Base-by-base conservation (phyloP, 2,329 filamentous ascomycete species). In the Neonectria sp. region DNA sequence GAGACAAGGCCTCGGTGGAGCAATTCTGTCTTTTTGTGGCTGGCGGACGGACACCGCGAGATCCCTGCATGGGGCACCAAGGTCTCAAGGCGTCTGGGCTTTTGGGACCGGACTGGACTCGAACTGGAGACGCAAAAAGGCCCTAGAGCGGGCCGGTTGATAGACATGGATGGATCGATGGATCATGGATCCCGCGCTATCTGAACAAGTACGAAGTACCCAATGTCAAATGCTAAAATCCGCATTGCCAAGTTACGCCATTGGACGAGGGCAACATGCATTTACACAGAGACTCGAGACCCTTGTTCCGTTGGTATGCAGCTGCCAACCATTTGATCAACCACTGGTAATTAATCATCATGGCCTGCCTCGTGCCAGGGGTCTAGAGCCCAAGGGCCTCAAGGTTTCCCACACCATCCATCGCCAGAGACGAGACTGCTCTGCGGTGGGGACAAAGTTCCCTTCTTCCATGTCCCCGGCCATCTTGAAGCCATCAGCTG, bases 11-110 rank as follows among this genome's bases (percentile, higher is more conserved):
- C 17, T 4, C 6, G 12, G 37, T 27, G 4, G 40, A 31, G 21
- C 40, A 49, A 6, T 25, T 7, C 40, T 29, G 33, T 37, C 31
- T 37, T 37, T 21, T 37, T 40, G 48, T 59, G 55, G 55, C 62
- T 59, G 35, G 48, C 55, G 25, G 31, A 60, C 55, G 49, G 62
- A 60, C 62, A 37, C 35, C 33, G 63, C 57, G 57, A 56, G 27
- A 21, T 24, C 37, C 45, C 48, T 53, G 59, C 55, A 63, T 59
- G 55, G 53, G 56, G 63, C 63, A 58, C 53, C 53, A 21, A 53
- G 40, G 52, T 46, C n/a, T 60, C 63, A 51, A 25, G 55, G 48
- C 55, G 58, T 55, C 64, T 56, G 53, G 60, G 17, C 40, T 62
- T 43, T 33, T 31, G 48, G 49, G 35, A 37, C 35, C 6, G 35